Conservation (phyloP, 345 rosid genomes). For the Carallia pectinifolia region DNA sequence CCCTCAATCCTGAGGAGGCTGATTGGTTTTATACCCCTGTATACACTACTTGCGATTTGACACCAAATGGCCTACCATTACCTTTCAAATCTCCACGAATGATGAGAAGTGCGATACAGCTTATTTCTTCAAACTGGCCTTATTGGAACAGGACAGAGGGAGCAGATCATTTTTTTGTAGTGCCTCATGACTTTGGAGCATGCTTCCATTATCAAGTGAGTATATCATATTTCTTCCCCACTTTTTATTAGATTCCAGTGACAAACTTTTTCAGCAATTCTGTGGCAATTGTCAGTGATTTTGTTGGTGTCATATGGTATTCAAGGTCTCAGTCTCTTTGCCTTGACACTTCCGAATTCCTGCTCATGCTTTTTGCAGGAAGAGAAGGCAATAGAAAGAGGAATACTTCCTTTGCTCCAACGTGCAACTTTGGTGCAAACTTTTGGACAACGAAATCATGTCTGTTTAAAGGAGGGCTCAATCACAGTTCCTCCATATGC, state of each 20-base stretch:
- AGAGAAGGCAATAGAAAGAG: conserved; percentile 85
- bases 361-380: conserved; percentile 46
- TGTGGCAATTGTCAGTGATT: conserved; percentile 6
- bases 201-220: conserved; percentile 29
- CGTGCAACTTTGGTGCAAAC: conserved; percentile 92
- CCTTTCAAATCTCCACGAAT: conserved; percentile 38
- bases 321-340: background rate
- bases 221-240: background rate
- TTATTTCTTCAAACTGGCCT: conserved; percentile 37
- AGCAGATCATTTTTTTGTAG: conserved; percentile 36
- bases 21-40: conserved; percentile 40
- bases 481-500: conserved; percentile 94
- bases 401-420: conserved; percentile 73
- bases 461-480: conserved; percentile 79
- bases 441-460: conserved; percentile 93
- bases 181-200: conserved; percentile 37
- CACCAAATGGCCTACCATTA: conserved; percentile 36
- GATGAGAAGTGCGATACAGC: conserved; percentile 35
- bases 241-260: background rate
- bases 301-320: background rate
- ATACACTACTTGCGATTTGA: conserved; percentile 36
- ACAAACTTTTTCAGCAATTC: background rate
- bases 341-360: background rate
- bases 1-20: conserved; percentile 30
- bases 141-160: conserved; percentile 27